These are phyloP conservation scores for Ophiostoma sp. DNA, from an alignment of 2,329 filamentous ascomycete genomes.

Conservation along the genomic window DNA sequence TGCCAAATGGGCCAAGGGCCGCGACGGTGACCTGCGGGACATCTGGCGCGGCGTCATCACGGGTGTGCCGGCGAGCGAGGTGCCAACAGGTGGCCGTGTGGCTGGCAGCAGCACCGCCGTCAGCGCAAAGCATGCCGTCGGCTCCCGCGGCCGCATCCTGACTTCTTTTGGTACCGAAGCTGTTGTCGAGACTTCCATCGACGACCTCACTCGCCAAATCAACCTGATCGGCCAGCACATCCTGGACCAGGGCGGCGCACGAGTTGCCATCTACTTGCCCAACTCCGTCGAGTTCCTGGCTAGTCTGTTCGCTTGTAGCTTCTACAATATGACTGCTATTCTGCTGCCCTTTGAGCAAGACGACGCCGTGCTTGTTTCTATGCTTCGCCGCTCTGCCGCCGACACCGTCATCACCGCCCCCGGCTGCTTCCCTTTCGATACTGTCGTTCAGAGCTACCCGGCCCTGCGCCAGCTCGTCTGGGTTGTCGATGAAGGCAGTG, in stretches of 20 bases:
- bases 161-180: slow-evolving; percentile 74
- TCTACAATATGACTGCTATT: slow-evolving; percentile 80
- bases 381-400: slow-evolving; percentile 66
- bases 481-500: slow-evolving; percentile 86
- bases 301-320: slow-evolving; percentile 79
- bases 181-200: slow-evolving; percentile 65
- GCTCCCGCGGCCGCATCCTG: slow-evolving; percentile 58
- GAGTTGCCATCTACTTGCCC: slow-evolving; percentile 82
- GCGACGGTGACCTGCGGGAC: slow-evolving; percentile 84
- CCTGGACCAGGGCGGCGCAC: slow-evolving; percentile 63
- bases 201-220: slow-evolving; percentile 76
- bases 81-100: slow-evolving; percentile 29
- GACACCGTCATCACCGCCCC: slow-evolving; percentile 81
- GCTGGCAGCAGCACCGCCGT: slow-evolving; percentile 5
- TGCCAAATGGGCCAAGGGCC: slow-evolving; percentile 75
- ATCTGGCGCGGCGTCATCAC: slow-evolving; percentile 72
- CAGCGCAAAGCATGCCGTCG: background rate
- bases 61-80: slow-evolving; percentile 59
- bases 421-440: slow-evolving; percentile 76
- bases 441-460: slow-evolving; percentile 59
- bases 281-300: slow-evolving; percentile 87
- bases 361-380: slow-evolving; percentile 56
- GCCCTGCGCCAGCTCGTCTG: slow-evolving; percentile 75
- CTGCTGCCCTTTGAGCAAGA: slow-evolving; percentile 78
- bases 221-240: slow-evolving; percentile 77